A percentile compares a stretch with the other conserved stretches of the same genome.
Evolutionary conservation across 164 flowering plant genomes (phyloP).

Genomic region (Litsea cubeba): DNA sequence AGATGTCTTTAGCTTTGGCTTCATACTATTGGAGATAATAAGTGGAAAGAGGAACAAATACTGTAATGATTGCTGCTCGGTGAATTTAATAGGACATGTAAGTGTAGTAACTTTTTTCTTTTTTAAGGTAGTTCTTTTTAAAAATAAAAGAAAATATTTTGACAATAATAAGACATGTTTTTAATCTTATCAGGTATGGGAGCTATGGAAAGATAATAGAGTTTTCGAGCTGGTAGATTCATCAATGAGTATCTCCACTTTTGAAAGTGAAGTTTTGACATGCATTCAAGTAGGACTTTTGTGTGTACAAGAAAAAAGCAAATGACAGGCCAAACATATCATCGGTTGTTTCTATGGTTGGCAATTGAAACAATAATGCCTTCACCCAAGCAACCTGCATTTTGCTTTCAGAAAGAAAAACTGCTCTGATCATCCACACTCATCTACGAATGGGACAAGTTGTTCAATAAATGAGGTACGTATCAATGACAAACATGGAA

Average conservation of each 20-base stretch:
- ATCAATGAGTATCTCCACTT: not conserved
- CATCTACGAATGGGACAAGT: too few relatives aligned
- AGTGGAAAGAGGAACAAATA: too few relatives aligned
- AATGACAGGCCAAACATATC: conserved; percentile 8
- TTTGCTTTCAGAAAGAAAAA: not conserved
- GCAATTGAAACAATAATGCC: conserved; percentile 12
- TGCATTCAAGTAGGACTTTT: conserved; percentile 14
- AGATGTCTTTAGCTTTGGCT: too few relatives aligned
- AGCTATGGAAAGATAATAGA: conserved; percentile 12
- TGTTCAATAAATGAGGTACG: conserved; percentile 8
- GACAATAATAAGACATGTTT: not conserved
- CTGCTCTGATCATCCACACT: too few relatives aligned
- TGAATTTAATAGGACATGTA: too few relatives aligned
- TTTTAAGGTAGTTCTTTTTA: too few relatives aligned
- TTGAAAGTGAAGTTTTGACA: conserved; percentile 2
- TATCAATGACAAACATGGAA: conserved; percentile 3
- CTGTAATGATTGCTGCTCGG: too few relatives aligned
- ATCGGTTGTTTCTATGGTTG: conserved; percentile 1
- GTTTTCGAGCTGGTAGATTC: conserved; percentile 11
- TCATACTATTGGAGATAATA: too few relatives aligned
- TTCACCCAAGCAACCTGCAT: conserved; percentile 26
- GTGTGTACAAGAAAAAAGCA: conserved; percentile 15
- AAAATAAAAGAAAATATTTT: too few relatives aligned
- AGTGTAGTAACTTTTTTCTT: too few relatives aligned
- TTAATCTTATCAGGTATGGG: conserved; percentile 9